phyloP scores from a whole-genome alignment of 2,329 filamentous ascomycete genomes.

The Phialemoniopsis sp. region DNA sequence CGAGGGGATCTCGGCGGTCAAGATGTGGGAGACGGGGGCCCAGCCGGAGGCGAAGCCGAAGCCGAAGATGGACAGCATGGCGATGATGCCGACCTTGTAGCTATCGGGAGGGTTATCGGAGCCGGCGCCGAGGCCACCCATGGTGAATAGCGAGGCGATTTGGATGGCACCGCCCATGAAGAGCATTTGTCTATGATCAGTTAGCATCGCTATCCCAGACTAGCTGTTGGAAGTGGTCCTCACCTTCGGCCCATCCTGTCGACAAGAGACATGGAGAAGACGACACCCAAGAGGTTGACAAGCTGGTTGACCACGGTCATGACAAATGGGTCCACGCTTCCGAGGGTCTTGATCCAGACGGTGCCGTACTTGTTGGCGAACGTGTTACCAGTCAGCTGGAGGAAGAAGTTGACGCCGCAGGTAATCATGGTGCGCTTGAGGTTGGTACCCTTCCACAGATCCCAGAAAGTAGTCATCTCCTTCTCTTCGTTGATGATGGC shows the following conservation, averaged over 20 bases:
- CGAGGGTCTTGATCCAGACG: constrained; percentile 9
- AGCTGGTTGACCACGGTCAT: constrained; percentile 1
- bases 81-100: constrained; percentile 2
- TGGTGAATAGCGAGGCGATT: constrained; percentile 2
- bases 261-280: constrained; percentile 1
- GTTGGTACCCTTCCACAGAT: constrained; percentile 13
- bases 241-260: constrained; percentile 1
- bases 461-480: not conserved
- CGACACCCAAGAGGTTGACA: constrained; percentile 1
- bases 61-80: constrained; percentile 1
- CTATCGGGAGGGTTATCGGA: not conserved
- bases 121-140: constrained; percentile 2
- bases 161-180: constrained; percentile 1
- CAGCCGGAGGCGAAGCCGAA: constrained; percentile 18
- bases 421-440: constrained; percentile 10
- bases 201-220: too few relatives aligned
- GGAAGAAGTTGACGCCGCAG: constrained; percentile 10
- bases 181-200: constrained; percentile 1
- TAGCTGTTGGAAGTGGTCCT: too few relatives aligned
- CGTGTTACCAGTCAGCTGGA: constrained; percentile 8
- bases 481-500: too few relatives aligned
- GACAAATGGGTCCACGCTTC: constrained; percentile 7
- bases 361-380: constrained; percentile 11
- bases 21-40: constrained; percentile 26
- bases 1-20: constrained; percentile 5